These are phyloP conservation scores for Sporopachydermia quercuum DNA, from an alignment of 805 yeast species.

Conservation along the genomic window DNA sequence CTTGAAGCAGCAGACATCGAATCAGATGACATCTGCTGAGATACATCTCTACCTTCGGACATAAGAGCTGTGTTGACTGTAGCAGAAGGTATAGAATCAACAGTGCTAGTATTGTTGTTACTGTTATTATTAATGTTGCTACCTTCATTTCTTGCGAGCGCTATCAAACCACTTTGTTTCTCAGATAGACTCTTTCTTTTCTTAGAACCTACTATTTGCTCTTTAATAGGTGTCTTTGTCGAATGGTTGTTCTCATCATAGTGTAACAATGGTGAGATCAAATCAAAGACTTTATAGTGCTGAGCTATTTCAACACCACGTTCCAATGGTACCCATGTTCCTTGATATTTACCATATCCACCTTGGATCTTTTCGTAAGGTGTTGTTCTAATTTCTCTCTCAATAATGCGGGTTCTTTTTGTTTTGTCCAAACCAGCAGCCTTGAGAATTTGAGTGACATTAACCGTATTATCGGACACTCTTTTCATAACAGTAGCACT, in stretches of 20 bases:
- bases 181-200: conserved; percentile 16
- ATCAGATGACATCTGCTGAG: neutral
- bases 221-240: conserved; percentile 32
- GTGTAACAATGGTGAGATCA: conserved; percentile 33
- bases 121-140: conserved; percentile 5
- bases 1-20: neutral
- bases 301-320: conserved; percentile 43
- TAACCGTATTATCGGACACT: conserved; percentile 45
- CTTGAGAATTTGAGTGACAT: conserved; percentile 59
- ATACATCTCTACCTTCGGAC: conserved; percentile 6
- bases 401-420: conserved; percentile 46
- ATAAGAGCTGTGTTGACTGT: conserved; percentile 8
- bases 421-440: conserved; percentile 56
- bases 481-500: conserved; percentile 58
- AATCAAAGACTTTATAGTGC: conserved; percentile 41
- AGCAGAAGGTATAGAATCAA: conserved; percentile 3
- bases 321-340: conserved; percentile 59
- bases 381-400: conserved; percentile 48
- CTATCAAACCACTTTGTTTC: conserved; percentile 1
- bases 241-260: conserved; percentile 23
- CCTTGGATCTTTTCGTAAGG: conserved; percentile 59
- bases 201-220: conserved; percentile 27
- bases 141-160: neutral
- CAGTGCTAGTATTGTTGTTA: conserved; percentile 12
- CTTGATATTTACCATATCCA: conserved; percentile 63